Evolutionary conservation across 495 filamentous ascomycete genomes (phyloP).

Genomic region (Penicillium nucicola): DNA sequence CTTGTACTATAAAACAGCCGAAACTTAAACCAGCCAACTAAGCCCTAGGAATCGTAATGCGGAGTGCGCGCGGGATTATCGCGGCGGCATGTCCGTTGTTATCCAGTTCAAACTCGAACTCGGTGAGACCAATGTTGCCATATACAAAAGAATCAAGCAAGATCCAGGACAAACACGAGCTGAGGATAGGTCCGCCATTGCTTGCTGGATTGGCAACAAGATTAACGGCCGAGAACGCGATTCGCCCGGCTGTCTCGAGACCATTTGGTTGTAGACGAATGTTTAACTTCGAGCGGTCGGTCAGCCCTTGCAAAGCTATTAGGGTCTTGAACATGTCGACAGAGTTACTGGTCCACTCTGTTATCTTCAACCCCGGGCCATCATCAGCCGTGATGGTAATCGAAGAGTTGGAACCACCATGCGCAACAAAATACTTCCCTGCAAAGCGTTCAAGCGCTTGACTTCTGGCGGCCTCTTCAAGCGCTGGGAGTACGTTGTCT

Average conservation of each 20-base stretch:
- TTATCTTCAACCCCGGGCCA: conserved; percentile 37
- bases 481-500: conserved; percentile 34
- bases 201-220: conserved; percentile 17
- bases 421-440: conserved; percentile 34
- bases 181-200: conserved; percentile 16
- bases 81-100: conserved; percentile 20
- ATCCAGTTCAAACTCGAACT: conserved; percentile 38
- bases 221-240: conserved; percentile 46
- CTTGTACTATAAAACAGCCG: too few relatives aligned
- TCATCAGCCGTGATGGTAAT: conserved; percentile 42
- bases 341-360: conserved; percentile 36
- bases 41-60: conserved; percentile 10
- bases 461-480: conserved; percentile 43
- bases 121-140: conserved; percentile 34
- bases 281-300: conserved; percentile 4
- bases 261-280: conserved; percentile 51
- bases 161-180: conserved; percentile 24
- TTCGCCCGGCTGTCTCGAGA: conserved; percentile 14
- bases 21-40: too few relatives aligned
- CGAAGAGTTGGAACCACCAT: conserved; percentile 31
- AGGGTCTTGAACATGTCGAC: conserved; percentile 37
- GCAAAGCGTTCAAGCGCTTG: conserved; percentile 34
- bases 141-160: conserved; percentile 27
- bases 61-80: conserved; percentile 26
- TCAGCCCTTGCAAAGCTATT: neutral